These are phyloP conservation scores for Lasiosphaeria hispida DNA, from an alignment of 495 filamentous ascomycete species.

Conservation along the genomic window DNA sequence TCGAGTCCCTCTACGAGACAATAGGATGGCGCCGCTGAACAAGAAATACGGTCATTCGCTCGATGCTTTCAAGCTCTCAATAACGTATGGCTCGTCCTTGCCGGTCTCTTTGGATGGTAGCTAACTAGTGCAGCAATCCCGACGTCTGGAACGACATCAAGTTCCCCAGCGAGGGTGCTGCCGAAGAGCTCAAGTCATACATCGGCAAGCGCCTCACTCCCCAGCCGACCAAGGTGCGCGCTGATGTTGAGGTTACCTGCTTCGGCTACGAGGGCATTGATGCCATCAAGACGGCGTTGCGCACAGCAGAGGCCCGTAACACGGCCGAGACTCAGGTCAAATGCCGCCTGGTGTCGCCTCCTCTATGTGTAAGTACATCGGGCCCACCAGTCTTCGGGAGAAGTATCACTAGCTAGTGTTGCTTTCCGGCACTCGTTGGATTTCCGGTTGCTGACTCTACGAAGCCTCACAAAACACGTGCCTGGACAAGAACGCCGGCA, in stretches of 20 bases:
- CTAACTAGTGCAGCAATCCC: constrained; percentile 64
- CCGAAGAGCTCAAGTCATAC: constrained; percentile 84
- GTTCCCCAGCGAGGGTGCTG: constrained; percentile 83
- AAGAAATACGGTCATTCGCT: constrained; percentile 96
- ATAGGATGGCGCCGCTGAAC: constrained; percentile 97
- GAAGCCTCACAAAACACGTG: constrained; percentile 76
- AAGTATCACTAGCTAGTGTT: constrained; percentile 7
- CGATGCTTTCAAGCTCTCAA: constrained; percentile 97
- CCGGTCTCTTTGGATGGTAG: not conserved
- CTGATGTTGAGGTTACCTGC: constrained; percentile 97
- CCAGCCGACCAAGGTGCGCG: constrained; percentile 95
- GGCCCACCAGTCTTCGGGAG: too few relatives aligned
- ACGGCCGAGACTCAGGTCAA: constrained; percentile 90
- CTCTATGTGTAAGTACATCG: constrained; percentile 63
- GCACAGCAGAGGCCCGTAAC: constrained; percentile 84
- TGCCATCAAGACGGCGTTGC: constrained; percentile 86
- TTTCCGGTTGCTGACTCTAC: not conserved
- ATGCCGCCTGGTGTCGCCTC: constrained; percentile 92
- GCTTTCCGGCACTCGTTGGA: not conserved
- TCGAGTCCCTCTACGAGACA: constrained; percentile 86
- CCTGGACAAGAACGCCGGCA: constrained; percentile 85
- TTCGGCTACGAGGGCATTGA: constrained; percentile 99
- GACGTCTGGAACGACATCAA: constrained; percentile 90
- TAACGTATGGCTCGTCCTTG: constrained; percentile 64
- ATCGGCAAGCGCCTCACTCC: constrained; percentile 95